Evolutionary conservation across 2,329 filamentous ascomycete genomes (phyloP).

Genomic region (Tolypocladium pustulatum): DNA sequence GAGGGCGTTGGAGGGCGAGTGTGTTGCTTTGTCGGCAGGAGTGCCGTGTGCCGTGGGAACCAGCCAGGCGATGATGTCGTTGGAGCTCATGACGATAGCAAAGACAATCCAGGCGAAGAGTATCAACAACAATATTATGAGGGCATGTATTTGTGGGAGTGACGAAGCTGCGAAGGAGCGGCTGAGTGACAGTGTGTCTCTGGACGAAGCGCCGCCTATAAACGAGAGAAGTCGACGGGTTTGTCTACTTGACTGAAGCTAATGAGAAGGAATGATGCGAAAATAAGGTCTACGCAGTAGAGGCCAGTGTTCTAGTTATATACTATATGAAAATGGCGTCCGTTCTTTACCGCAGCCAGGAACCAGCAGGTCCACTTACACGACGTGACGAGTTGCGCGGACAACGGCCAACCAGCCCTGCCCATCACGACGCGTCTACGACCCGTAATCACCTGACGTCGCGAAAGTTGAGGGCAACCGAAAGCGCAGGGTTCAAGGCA

Average conservation of each 20-base stretch:
- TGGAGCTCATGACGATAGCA: conserved; percentile 9
- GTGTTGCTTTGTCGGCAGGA: conserved; percentile 20
- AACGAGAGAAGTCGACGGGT: background rate
- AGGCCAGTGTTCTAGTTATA: background rate
- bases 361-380: background rate
- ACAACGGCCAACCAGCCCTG: background rate
- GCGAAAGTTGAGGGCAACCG: background rate
- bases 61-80: conserved; percentile 28
- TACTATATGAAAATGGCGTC: background rate
- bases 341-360: background rate
- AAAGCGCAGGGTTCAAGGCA: background rate
- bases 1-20: conserved; percentile 19
- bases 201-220: background rate
- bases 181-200: background rate
- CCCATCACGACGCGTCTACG: background rate
- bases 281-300: background rate
- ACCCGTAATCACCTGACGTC: background rate
- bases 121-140: background rate
- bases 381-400: background rate
- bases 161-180: background rate
- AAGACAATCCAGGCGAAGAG: background rate
- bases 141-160: background rate
- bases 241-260: background rate
- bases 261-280: background rate
- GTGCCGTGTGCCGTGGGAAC: conserved; percentile 23